Evolutionary conservation across 1,284 basidiomycete genomes (phyloP).

Genomic region (Flammula alnicola): DNA sequence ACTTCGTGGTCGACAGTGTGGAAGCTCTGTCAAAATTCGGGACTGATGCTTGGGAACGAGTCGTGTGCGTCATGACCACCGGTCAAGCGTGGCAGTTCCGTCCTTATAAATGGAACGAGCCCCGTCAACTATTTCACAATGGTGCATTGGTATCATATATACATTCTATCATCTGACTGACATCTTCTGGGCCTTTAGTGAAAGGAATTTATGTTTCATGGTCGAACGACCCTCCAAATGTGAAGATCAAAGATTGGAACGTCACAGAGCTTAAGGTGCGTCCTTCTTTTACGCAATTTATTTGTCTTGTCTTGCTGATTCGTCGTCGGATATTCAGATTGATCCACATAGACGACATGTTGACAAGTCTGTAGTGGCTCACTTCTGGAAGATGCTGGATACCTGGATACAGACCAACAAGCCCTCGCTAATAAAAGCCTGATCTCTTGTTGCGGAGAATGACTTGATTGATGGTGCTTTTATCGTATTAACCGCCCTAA

Average conservation of each 20-base stretch:
- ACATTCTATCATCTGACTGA: not conserved
- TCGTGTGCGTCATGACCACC: conserved; percentile 96
- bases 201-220: conserved; percentile 94
- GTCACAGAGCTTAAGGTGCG: conserved; percentile 89
- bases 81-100: conserved; percentile 98
- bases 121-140: conserved; percentile 89
- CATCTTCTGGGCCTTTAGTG: conserved; percentile 51
- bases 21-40: conserved; percentile 94
- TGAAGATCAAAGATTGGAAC: conserved; percentile 95
- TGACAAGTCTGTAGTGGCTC: conserved; percentile 94
- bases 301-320: conserved; percentile 7
- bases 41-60: conserved; percentile 91
- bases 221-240: conserved; percentile 88
- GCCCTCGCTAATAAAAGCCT: conserved; percentile 65
- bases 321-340: conserved; percentile 55
- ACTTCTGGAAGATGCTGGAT: conserved; percentile 94
- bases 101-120: conserved; percentile 95
- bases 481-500: too few relatives aligned
- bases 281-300: conserved; percentile 2
- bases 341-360: conserved; percentile 88
- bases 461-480: too few relatives aligned
- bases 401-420: conserved; percentile 83
- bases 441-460: too few relatives aligned
- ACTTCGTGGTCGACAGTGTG: conserved; percentile 90
- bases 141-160: conserved; percentile 56